Evolutionary conservation across 805 yeast genomes (phyloP), one percentile per base, ranked within the genome.

Genomic region (Lachancea sp.): DNA sequence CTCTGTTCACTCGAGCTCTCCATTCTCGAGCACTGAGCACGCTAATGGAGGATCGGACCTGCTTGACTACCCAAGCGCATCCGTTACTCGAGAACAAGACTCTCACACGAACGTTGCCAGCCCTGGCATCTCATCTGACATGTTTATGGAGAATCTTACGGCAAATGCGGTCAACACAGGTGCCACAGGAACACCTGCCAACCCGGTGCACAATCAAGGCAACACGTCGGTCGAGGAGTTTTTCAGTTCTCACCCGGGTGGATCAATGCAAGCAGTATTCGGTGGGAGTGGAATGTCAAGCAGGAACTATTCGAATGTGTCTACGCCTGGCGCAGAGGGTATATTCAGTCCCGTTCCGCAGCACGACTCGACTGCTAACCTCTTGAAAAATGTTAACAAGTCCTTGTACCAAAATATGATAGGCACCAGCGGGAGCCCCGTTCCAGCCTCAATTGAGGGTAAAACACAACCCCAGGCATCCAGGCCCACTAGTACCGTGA

Each of bases 211-310:
- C 45, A 44, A 55, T 43, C 59, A 61, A n/a, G 44, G 49, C 25
- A 51, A 52, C n/a, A 60, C 65, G 10, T 71, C 82, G 1, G 77
- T 75, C 1, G 78, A 77, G 51, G 81, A 77, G 36, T 77, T 78
- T 54, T 78, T 79, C 55, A 69, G 70, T 46, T 62, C 65, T 41
- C 41, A 41, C 15, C 41, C 38, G 22, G 47, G 45, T 19, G 36
- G 38, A 26, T 17, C 32, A 17, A 45, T 42, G 8, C 42, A 38
- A 13, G 36, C 49, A 26, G 34, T 38, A 22, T 33, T 36, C 15
- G 41, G 45, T 35, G 39, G 15, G 17, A 39, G 51, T 22, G 46
- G 42, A 1, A 17, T 38, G 18, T 43, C 50, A 1, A 44, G 45
- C 18, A 37, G 42, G 19, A 41, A 45, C 25, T 44, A 39, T n/a